Percentiles rank a stretch among this genome's conserved stretches.
phyloP scores from a whole-genome alignment of 768 basidiomycete genomes.

The Calocybe cyanea region DNA sequence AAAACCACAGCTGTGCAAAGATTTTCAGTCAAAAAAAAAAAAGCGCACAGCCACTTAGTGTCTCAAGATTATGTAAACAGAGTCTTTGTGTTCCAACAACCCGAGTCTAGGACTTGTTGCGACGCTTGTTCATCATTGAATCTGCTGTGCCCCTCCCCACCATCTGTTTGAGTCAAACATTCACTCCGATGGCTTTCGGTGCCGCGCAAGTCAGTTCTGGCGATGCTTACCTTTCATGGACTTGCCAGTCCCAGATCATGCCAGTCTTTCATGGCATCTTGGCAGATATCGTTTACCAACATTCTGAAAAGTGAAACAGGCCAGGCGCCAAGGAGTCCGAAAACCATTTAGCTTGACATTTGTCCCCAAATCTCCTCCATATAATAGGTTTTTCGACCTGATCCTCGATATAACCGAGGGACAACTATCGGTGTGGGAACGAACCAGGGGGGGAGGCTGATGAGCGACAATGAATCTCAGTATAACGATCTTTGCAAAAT shows the following conservation, averaged over 20 bases:
- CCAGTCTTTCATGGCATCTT: background rate
- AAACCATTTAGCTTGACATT: slow-evolving; percentile 3
- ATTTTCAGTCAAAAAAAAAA: too few species aligned
- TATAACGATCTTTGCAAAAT: background rate
- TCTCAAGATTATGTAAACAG: background rate
- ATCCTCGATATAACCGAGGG: slow-evolving; percentile 1
- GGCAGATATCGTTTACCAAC: slow-evolving; percentile 6
- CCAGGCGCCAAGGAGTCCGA: slow-evolving; percentile 7
- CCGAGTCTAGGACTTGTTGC: too few species aligned
- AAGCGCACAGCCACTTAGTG: too few species aligned
- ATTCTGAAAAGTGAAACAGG: slow-evolving; percentile 9
- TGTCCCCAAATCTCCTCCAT: background rate
- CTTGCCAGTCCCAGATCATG: slow-evolving; percentile 5
- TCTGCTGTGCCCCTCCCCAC: slow-evolving; percentile 14
- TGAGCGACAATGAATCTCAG: slow-evolving; percentile 3
- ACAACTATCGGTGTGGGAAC: slow-evolving; percentile 1
- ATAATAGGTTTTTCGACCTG: background rate
- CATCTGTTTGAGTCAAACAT: slow-evolving; percentile 11
- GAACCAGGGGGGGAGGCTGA: background rate
- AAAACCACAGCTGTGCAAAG: too few species aligned
- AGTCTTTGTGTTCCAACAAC: too few species aligned
- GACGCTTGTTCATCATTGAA: background rate
- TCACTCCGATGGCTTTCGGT: slow-evolving; percentile 8
- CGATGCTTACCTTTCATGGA: background rate
- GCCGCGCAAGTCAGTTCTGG: too few species aligned